Conservation (phyloP, 768 basidiomycete species). For the Agrocybe praecox region DNA sequence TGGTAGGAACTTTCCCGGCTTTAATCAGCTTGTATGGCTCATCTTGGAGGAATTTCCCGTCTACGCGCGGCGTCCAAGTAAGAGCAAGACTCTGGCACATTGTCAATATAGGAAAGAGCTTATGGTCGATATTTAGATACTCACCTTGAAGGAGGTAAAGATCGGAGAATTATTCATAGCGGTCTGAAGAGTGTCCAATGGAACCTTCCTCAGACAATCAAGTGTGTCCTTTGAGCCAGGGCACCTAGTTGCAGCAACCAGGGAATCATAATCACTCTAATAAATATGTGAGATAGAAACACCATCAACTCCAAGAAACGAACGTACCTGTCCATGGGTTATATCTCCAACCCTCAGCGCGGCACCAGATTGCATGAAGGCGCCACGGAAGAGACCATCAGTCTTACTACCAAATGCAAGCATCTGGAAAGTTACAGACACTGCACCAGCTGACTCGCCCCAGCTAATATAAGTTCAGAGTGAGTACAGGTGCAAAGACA, state of each 20-base stretch:
- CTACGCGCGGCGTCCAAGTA: conserved; percentile 50
- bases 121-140: not conserved
- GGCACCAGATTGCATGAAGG: conserved; percentile 47
- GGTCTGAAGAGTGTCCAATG: conserved; percentile 27
- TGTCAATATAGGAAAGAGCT: not conserved
- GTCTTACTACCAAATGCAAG: conserved; percentile 38
- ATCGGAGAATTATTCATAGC: conserved; percentile 31
- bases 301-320: not conserved
- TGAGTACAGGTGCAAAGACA: not conserved
- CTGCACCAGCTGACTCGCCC: conserved; percentile 59
- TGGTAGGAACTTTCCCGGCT: conserved; percentile 44
- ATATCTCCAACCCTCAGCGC: conserved; percentile 7
- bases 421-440: conserved; percentile 46
- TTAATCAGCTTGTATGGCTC: conserved; percentile 42
- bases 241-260: conserved; percentile 43
- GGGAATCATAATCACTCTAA: conserved; percentile 36
- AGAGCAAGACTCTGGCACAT: conserved; percentile 35
- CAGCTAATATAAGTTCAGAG: conserved; percentile 27
- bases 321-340: conserved; percentile 11
- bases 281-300: not conserved
- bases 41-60: conserved; percentile 50
- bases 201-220: conserved; percentile 42
- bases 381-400: conserved; percentile 42
- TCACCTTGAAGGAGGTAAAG: conserved; percentile 14
- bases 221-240: conserved; percentile 34